Evolutionary conservation across 2,329 filamentous ascomycete species (phyloP), one percentile per base, ranked within the genome.

Genomic region (Beauveria sp.): DNA sequence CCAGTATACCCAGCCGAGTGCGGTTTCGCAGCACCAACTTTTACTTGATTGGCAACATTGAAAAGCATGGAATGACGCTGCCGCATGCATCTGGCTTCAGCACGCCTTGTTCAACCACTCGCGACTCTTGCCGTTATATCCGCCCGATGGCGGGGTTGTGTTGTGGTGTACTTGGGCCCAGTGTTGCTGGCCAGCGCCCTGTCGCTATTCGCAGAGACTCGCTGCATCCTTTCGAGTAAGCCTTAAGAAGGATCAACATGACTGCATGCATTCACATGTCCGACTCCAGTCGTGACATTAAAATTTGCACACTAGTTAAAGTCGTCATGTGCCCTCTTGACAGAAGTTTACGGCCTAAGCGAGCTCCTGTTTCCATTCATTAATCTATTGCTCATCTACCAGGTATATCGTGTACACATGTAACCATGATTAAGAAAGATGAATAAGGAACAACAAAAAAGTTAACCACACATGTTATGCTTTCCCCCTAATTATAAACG

Each of bases 361-460:
- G 18, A 18, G 9, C 5, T 20, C 12, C 10, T 14, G 12, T 10
- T 22, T 45, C 16, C 24, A 55, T 45, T 18, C 16, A 26, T 49
- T 49, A 22, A 28, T 54, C 26, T 59, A 6, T 46, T 60, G 40
- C 49, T 53, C 40, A 46, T 53, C 49, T 60, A 45, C 14, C 24
- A 30, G 46, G 10, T 60, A 53, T 60, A 22, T 60, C 58, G 47
- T 60, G 58, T 60, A 60, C 50, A 60, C 57, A 55, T 60, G 42
- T 42, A 54, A 54, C 50, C 40, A 61, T 61, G 51, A 50, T 61
- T n/a, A 50, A 30, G 30, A 46, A 47, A 58, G 24, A 50, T 47
- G 42, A 57, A 49, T 28, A 53, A 38, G 34, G 22, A 52, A 38
- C 14, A 38, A 38, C n/a, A 20, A 30, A 53, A 38, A 52, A 40